Evolutionary conservation across 1,139 yeast genomes (phyloP).

Genomic region (Candida frijolesensis): DNA sequence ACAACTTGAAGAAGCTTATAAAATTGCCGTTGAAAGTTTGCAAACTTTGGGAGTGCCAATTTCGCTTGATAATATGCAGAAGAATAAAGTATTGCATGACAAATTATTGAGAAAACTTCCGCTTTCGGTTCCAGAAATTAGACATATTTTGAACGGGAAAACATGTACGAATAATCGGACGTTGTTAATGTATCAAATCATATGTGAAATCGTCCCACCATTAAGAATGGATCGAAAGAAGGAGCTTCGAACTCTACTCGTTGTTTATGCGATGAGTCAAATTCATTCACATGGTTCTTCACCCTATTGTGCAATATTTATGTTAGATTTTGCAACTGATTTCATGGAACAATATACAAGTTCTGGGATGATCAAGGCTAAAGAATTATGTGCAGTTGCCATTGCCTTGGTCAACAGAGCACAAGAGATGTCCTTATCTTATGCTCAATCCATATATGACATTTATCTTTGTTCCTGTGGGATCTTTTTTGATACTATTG

Average conservation of each 20-base stretch:
- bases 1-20: conserved; percentile 35
- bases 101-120: conserved; percentile 38
- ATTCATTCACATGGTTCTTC: conserved; percentile 29
- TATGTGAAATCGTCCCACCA: conserved; percentile 42
- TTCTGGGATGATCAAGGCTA: conserved; percentile 27
- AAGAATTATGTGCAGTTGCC: conserved; percentile 37
- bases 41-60: conserved; percentile 32
- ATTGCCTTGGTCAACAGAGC: conserved; percentile 39
- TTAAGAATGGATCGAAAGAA: conserved; percentile 30
- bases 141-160: conserved; percentile 30
- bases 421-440: conserved; percentile 36
- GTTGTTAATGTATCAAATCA: conserved; percentile 43
- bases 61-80: conserved; percentile 18
- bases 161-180: conserved; percentile 30
- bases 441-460: conserved; percentile 46
- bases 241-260: conserved; percentile 26
- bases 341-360: conserved; percentile 41
- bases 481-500: conserved; percentile 44
- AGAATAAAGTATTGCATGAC: conserved; percentile 21
- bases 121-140: conserved; percentile 44
- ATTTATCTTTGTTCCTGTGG: conserved; percentile 48
- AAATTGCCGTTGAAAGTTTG: conserved; percentile 37
- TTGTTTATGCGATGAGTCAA: conserved; percentile 25
- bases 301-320: conserved; percentile 29
- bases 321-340: conserved; percentile 36